These are phyloP conservation scores for Afroboletus lepidellus DNA, from an alignment of 1,284 basidiomycete genomes.

Conservation along the genomic window DNA sequence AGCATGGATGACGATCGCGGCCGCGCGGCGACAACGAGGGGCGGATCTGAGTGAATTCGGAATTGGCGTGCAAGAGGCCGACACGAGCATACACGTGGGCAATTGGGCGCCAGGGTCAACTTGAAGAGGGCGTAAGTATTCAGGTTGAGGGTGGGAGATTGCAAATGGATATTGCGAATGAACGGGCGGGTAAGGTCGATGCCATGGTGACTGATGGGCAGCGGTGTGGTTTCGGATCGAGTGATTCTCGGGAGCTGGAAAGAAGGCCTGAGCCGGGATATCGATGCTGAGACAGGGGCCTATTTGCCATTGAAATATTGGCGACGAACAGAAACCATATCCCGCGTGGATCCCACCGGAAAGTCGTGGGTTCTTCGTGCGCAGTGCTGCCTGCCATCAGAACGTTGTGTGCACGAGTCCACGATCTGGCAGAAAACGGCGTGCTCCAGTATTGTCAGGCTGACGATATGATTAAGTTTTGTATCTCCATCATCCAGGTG, in stretches of 20 bases:
- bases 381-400: constrained; percentile 87
- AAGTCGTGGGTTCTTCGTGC: constrained; percentile 65
- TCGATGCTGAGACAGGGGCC: neutral
- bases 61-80: neutral
- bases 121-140: neutral
- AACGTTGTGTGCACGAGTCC: constrained; percentile 78
- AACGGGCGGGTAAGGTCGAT: neutral
- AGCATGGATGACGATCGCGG: neutral
- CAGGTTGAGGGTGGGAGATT: constrained; percentile 10
- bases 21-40: constrained; percentile 29
- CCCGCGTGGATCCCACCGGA: constrained; percentile 4
- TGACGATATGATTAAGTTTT: constrained; percentile 78
- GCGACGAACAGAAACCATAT: neutral
- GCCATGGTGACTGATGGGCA: neutral
- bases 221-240: neutral
- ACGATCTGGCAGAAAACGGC: constrained; percentile 69
- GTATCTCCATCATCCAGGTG: constrained; percentile 78
- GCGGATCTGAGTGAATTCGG: neutral
- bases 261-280: neutral
- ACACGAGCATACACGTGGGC: constrained; percentile 12
- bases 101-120: neutral
- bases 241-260: neutral
- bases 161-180: constrained; percentile 11
- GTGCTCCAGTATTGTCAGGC: constrained; percentile 79
- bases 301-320: neutral